Percentiles rank a stretch among this genome's conserved stretches.
Conservation (phyloP, 148 eudicot genomes). For the Cornus controversa region DNA sequence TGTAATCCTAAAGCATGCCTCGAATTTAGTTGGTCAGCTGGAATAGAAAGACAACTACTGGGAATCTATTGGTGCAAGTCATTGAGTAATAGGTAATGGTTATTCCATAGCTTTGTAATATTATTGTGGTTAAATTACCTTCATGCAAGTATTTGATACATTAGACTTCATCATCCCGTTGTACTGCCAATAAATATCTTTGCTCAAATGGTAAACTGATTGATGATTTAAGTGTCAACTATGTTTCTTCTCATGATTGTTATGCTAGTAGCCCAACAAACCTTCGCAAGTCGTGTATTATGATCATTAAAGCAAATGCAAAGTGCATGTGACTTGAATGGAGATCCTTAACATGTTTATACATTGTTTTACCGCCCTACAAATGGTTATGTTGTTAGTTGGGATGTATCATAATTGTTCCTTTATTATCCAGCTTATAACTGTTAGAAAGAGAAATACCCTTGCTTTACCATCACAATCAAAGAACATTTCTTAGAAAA, state of each 20-base stretch:
- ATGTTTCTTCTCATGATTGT: not conserved
- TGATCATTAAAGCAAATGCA: not conserved
- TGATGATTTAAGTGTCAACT: not conserved
- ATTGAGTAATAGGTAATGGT: slow-evolving; percentile 57
- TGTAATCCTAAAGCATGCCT: slow-evolving; percentile 42
- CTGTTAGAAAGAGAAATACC: too few species aligned
- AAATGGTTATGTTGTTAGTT: not conserved
- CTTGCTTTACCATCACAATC: too few species aligned
- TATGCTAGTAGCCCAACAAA: not conserved
- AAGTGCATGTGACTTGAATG: not conserved
- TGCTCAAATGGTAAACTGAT: not conserved
- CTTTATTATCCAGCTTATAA: slow-evolving; percentile 8
- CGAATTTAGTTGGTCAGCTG: slow-evolving; percentile 73
- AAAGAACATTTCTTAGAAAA: too few species aligned
- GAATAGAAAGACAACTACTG: slow-evolving; percentile 82
- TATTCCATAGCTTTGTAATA: not conserved
- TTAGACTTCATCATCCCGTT: not conserved
- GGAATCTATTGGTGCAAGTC: slow-evolving; percentile 90
- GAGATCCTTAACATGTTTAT: not conserved
- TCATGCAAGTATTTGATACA: not conserved
- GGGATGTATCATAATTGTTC: not conserved
- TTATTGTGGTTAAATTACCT: slow-evolving; percentile 4
- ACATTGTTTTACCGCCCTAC: not conserved
- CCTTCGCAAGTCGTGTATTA: not conserved
- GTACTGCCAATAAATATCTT: slow-evolving; percentile 2